Percentiles rank a stretch among this genome's conserved stretches.
These are phyloP conservation scores for Naganishia albida DNA, from an alignment of 1,284 basidiomycete species.

Conservation along the genomic window DNA sequence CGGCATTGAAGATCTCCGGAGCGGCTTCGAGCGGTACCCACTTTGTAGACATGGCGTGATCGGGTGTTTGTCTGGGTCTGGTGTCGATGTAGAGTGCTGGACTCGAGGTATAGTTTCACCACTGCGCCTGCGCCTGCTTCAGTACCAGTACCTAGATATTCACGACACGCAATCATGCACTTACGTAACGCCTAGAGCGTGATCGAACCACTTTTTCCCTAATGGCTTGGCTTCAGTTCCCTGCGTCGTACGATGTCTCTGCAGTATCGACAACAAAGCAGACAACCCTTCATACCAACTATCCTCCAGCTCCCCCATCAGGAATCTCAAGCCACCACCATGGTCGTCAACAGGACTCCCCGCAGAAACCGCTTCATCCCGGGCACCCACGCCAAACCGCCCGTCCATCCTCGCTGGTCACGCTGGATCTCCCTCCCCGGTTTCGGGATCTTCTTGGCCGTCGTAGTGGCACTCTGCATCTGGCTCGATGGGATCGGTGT, in stretches of 20 bases:
- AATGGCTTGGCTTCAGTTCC: not conserved
- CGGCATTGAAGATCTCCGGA: conserved; percentile 61
- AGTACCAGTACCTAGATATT: not conserved
- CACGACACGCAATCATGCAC: not conserved
- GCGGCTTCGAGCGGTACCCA: conserved; percentile 79
- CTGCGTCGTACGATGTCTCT: not conserved
- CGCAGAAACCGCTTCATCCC: not conserved
- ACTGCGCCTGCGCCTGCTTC: not conserved
- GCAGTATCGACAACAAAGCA: too few species aligned
- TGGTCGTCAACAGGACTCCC: conserved; percentile 11
- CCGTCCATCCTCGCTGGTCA: not conserved
- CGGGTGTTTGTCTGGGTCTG: not conserved
- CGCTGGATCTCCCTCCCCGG: conserved; percentile 31
- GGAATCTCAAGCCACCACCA: not conserved
- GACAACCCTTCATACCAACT: not conserved
- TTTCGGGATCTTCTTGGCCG: conserved; percentile 35
- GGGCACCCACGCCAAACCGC: conserved; percentile 3
- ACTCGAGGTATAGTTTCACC: too few species aligned
- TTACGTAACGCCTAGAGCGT: conserved; percentile 8
- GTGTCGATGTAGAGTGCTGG: not conserved
- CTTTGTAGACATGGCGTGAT: conserved; percentile 39
- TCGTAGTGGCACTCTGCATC: conserved; percentile 39
- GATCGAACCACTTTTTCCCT: conserved; percentile 15
- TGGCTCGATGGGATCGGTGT: conserved; percentile 43
- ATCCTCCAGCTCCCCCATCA: too few species aligned